Base-by-base conservation (phyloP, 257 asterid species). In the Striga asiatica region DNA sequence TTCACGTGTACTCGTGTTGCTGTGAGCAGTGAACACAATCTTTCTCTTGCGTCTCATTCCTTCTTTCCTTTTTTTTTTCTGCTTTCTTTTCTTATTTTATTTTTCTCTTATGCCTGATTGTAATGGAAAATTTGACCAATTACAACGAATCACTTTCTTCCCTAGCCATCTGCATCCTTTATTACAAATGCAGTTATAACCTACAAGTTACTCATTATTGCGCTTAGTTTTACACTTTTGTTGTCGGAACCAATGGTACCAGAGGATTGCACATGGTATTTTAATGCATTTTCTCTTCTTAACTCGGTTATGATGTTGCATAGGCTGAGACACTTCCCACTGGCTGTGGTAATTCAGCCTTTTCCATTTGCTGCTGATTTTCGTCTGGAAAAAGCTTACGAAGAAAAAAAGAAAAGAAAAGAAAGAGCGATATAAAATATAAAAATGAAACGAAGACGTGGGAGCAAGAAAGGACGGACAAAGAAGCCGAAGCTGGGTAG, bases 401-500 rank as follows among this genome's bases (percentile, higher is more conserved):
- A 27, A 25, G 39, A 32, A 42, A 39, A 14, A 21, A 62, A 57
- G 8, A 27, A 25, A 32, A 32, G 35, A 39, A 14, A 21, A 62
- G 60, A 50, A 18, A 32, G 32, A 46, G 53, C 48, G 59, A 39
- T 62, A 53, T 16, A 43, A 43, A 65, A 60, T 37, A 3, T 35
- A 64, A 66, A 41, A 14, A 88, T 88, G 98, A 92, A 88, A 76
- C 82, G 98, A 66, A 78, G 56, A 61, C 82, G 88, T 54, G 93
- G 94, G 58, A 74, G 62, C 67, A 88, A 79, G 77, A 84, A 81
- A 72, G 80, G 94, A 66, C 84, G 61, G 57, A 60, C 64, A 10
- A 87, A 82, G 77, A 92, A 82, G 66, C 83, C 78, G 4, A 78
- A 76, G 50, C 38, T 69, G 60, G 72, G 17, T 34, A 65, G 65